Evolutionary conservation across 2,329 filamentous ascomycete genomes (phyloP).

Genomic region (Cytospora leucostoma): DNA sequence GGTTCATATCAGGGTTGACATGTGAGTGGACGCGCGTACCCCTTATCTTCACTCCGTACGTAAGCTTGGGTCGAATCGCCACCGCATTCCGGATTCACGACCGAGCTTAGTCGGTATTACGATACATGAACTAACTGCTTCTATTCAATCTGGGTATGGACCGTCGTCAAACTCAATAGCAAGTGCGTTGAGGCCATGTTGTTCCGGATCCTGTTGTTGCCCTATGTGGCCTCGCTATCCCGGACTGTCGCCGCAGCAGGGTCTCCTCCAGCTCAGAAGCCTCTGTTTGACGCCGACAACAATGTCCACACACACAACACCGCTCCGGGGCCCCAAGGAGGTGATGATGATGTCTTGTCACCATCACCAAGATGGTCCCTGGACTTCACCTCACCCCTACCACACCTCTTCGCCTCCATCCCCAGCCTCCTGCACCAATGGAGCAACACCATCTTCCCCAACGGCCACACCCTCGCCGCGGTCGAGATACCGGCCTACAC

Average conservation of each 20-base stretch:
- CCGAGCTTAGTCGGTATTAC: not conserved
- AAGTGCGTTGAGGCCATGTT: not conserved
- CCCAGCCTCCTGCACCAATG: slow-evolving; percentile 51
- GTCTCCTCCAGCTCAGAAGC: slow-evolving; percentile 6
- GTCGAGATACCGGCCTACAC: slow-evolving; percentile 49
- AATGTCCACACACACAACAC: not conserved
- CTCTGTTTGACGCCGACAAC: not conserved
- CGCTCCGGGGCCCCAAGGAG: not conserved
- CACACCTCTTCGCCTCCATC: slow-evolving; percentile 51
- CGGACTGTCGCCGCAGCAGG: not conserved
- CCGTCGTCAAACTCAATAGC: not conserved
- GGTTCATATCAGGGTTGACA: too few relatives aligned
- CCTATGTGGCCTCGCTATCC: not conserved
- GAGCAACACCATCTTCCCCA: slow-evolving; percentile 53
- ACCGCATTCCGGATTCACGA: not conserved
- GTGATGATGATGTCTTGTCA: not conserved
- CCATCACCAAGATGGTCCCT: slow-evolving; percentile 34
- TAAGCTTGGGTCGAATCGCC: not conserved
- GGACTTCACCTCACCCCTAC: slow-evolving; percentile 50
- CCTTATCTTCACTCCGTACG: not conserved
- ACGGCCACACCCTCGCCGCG: slow-evolving; percentile 50
- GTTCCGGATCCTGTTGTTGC: not conserved
- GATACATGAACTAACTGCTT: not conserved
- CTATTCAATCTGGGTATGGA: not conserved
- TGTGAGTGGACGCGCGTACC: too few relatives aligned